Evolutionary conservation across 495 filamentous ascomycete genomes (phyloP).

Genomic region (Aspergillus indologenus): DNA sequence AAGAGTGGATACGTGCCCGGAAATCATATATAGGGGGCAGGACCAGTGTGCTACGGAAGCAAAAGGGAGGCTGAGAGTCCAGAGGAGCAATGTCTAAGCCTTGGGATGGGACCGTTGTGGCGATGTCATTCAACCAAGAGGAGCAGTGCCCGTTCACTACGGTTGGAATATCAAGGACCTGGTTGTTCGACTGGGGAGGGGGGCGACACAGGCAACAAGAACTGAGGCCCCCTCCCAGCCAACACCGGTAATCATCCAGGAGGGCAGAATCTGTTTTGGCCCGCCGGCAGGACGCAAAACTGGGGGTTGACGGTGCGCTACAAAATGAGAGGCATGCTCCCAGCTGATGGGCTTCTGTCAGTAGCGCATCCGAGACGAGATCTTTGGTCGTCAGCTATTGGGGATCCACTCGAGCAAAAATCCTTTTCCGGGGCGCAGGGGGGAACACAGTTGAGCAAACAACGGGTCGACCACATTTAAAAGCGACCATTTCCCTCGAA

Average conservation of each 20-base stretch:
- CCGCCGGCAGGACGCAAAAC: not conserved
- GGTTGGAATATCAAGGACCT: not conserved
- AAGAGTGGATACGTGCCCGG: slow-evolving; percentile 3
- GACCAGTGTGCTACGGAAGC: not conserved
- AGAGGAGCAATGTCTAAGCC: slow-evolving; percentile 1
- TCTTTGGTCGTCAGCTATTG: slow-evolving; percentile 1
- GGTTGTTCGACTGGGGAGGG: not conserved
- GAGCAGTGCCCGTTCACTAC: not conserved
- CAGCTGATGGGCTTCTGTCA: not conserved
- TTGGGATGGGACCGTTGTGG: not conserved
- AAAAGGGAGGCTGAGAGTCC: not conserved
- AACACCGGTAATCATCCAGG: not conserved
- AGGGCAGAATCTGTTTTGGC: not conserved
- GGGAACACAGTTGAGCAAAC: not conserved
- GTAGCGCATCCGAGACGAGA: not conserved
- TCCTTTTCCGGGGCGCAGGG: slow-evolving; percentile 1
- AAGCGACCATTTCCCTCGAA: not conserved
- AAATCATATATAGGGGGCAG: slow-evolving; percentile 6
- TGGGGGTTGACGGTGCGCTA: not conserved
- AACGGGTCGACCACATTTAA: slow-evolving; percentile 4
- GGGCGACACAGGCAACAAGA: not conserved
- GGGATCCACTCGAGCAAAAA: slow-evolving; percentile 3
- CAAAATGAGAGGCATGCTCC: not conserved
- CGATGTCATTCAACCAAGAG: not conserved
- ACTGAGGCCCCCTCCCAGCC: not conserved